A percentile compares a stretch with the other conserved stretches of the same genome.
phyloP scores from a whole-genome alignment of 2,329 filamentous ascomycete species.

The Botrytis sinoallii region DNA sequence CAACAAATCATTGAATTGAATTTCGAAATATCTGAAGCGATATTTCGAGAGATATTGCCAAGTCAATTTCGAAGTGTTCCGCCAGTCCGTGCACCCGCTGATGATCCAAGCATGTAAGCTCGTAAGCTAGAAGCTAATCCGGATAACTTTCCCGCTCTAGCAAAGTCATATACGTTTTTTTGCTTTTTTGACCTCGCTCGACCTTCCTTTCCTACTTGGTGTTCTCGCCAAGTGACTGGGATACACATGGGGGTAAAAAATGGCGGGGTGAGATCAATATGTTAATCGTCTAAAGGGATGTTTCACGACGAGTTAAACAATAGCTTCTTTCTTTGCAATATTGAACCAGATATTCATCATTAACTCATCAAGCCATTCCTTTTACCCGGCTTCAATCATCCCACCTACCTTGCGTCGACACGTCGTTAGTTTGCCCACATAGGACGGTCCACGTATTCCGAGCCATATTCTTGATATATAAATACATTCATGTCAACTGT shows the following conservation, averaged over 20 bases:
- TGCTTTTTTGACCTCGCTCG: not conserved
- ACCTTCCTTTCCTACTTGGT: not conserved
- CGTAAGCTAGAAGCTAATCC: not conserved
- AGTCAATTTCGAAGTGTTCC: not conserved
- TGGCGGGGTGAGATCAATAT: not conserved
- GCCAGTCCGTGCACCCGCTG: not conserved
- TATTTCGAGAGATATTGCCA: not conserved
- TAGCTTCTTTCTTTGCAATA: not conserved
- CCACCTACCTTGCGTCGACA: not conserved
- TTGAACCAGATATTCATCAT: not conserved
- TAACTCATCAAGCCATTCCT: not conserved
- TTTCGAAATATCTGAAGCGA: not conserved
- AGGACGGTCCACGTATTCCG: not conserved
- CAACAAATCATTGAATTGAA: not conserved
- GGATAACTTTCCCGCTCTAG: not conserved
- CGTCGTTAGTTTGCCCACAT: not conserved
- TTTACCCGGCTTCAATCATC: not conserved
- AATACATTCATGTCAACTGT: not conserved
- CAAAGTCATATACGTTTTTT: not conserved
- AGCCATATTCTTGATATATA: not conserved
- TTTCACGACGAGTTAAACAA: not conserved
- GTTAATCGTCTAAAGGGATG: not conserved
- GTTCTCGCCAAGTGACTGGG: not conserved
- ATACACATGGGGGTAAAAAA: not conserved
- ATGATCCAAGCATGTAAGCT: not conserved